These are phyloP conservation scores for Rhypophila decipiens DNA, from an alignment of 495 filamentous ascomycete species.

Conservation along the genomic window DNA sequence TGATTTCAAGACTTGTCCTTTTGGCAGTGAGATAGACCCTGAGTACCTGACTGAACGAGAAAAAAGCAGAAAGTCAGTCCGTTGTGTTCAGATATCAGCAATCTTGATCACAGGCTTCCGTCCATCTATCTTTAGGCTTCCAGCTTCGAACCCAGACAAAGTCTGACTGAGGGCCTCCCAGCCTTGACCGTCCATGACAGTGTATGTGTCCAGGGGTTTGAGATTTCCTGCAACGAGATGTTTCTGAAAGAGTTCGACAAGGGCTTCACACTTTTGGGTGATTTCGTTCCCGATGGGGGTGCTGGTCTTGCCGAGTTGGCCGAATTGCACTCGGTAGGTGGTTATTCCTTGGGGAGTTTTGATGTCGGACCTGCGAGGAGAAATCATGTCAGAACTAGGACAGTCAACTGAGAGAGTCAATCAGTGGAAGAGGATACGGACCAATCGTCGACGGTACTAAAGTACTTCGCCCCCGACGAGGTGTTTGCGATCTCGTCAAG, in stretches of 20 bases:
- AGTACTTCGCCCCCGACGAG: slow-evolving; percentile 28
- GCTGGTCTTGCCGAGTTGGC: slow-evolving; percentile 9
- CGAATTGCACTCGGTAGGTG: slow-evolving; percentile 16
- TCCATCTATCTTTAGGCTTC: too few species aligned
- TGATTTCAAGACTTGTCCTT: too few species aligned
- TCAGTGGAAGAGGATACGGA: slow-evolving; percentile 6
- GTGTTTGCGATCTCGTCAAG: slow-evolving; percentile 18
- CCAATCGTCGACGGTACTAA: slow-evolving; percentile 40
- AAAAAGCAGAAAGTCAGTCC: too few species aligned
- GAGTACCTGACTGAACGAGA: too few species aligned
- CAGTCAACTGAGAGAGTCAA: not conserved
- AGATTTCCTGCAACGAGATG: slow-evolving; percentile 12
- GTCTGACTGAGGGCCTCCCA: slow-evolving; percentile 15
- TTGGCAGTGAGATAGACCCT: too few species aligned
- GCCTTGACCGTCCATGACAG: slow-evolving; percentile 9
- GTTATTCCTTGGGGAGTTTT: slow-evolving; percentile 7
- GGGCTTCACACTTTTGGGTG: slow-evolving; percentile 2
- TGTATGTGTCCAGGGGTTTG: slow-evolving; percentile 13
- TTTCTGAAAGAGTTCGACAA: slow-evolving; percentile 10
- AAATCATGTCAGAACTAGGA: too few species aligned
- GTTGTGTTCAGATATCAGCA: too few species aligned
- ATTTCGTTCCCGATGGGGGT: slow-evolving; percentile 3
- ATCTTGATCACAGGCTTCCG: too few species aligned
- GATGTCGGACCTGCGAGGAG: slow-evolving; percentile 15
- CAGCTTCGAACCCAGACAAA: slow-evolving; percentile 10